Conservation (phyloP, 2,329 filamentous ascomycete genomes). For the Juglanconis sp. region DNA sequence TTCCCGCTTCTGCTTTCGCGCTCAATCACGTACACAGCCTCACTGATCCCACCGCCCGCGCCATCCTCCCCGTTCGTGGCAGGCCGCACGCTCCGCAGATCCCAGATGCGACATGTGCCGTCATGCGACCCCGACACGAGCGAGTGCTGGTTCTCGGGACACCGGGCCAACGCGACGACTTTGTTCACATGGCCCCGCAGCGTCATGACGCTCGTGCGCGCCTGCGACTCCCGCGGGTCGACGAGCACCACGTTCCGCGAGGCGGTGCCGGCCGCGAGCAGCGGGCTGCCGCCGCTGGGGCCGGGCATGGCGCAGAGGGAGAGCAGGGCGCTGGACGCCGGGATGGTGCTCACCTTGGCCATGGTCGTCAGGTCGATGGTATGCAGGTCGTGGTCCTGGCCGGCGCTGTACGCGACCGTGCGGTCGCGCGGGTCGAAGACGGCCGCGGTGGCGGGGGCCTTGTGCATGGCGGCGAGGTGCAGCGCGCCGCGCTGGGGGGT, state of each 20-base stretch:
- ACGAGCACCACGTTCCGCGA: slow-evolving; percentile 89
- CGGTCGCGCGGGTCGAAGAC: slow-evolving; percentile 82
- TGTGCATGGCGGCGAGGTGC: slow-evolving; percentile 68
- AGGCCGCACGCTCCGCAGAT: slow-evolving; percentile 69
- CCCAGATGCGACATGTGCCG: slow-evolving; percentile 91
- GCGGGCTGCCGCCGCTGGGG: slow-evolving; percentile 42
- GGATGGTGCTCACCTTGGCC: slow-evolving; percentile 74
- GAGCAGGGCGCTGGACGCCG: slow-evolving; percentile 79
- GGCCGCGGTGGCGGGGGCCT: slow-evolving; percentile 70
- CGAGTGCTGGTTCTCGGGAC: slow-evolving; percentile 70
- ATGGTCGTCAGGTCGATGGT: slow-evolving; percentile 88
- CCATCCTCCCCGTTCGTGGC: slow-evolving; percentile 58
- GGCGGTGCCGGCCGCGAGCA: slow-evolving; percentile 72
- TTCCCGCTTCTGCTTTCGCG: slow-evolving; percentile 68
- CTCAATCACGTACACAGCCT: slow-evolving; percentile 72
- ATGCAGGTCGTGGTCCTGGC: slow-evolving; percentile 84
- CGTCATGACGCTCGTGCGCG: slow-evolving; percentile 80
- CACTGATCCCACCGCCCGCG: slow-evolving; percentile 59
- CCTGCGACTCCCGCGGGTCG: slow-evolving; percentile 77
- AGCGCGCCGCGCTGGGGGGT: slow-evolving; percentile 72
- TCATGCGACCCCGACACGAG: slow-evolving; percentile 89
- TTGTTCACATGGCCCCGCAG: slow-evolving; percentile 83
- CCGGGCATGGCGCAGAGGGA: slow-evolving; percentile 72
- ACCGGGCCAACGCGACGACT: slow-evolving; percentile 48
- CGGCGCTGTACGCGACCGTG: slow-evolving; percentile 87